phyloP scores from a whole-genome alignment of 2,329 filamentous ascomycete species.

The Trichoderma lentiforme region DNA sequence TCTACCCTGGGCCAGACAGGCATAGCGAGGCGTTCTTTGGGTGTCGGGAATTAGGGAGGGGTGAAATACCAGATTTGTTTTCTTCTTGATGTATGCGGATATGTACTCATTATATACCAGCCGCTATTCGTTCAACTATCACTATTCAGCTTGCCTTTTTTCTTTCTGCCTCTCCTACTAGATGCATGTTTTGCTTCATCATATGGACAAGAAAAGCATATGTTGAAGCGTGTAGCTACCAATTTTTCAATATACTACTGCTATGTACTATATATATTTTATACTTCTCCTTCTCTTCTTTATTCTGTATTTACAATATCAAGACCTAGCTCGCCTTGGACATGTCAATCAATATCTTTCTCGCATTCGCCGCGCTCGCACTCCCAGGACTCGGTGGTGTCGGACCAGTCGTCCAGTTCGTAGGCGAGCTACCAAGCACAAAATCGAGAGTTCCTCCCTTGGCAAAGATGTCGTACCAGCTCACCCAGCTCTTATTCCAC shows the following conservation, averaged over 20 bases:
- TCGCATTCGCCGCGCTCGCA: constrained; percentile 17
- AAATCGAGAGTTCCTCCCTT: constrained; percentile 62
- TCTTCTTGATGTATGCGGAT: constrained; percentile 13
- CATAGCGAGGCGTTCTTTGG: constrained; percentile 30
- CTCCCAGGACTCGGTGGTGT: constrained; percentile 58
- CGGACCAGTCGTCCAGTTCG: constrained; percentile 57
- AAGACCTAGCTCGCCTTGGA: background rate
- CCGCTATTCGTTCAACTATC: background rate
- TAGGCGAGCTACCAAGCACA: constrained; percentile 52
- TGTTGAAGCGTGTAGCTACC: background rate
- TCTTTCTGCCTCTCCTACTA: too few species aligned
- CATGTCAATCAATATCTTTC: constrained; percentile 17
- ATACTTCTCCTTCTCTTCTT: background rate
- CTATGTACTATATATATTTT: background rate
- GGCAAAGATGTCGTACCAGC: constrained; percentile 64
- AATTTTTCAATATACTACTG: background rate
- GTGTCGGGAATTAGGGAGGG: constrained; percentile 5
- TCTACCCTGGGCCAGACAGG: constrained; percentile 9
- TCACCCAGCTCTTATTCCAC: constrained; percentile 64
- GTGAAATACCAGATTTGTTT: constrained; percentile 2
- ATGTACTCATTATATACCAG: constrained; percentile 3
- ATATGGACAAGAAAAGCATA: background rate
- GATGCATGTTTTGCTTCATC: background rate
- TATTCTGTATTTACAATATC: background rate
- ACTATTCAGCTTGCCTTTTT: background rate